Evolutionary conservation across 129 eudicot species (phyloP), one percentile per base, ranked within the genome.

Genomic region (Flaveria trinervia): DNA sequence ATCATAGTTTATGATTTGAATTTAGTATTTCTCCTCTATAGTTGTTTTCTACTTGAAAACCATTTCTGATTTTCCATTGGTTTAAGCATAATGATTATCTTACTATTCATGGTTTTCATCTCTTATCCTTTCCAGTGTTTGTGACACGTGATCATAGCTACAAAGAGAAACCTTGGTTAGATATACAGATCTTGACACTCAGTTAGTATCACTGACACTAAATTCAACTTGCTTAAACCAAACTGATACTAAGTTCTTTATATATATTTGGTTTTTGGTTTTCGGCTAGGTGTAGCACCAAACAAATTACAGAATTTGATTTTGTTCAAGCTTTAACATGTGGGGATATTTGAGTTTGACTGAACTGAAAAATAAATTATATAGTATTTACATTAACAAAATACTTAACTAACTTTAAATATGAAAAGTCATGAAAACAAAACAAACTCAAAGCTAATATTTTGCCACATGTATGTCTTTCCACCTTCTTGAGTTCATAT

Each of bases 361-460:
- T 18, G 1, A 61, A 61, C 43, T 26, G 36, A 25, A 14, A 14
- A 4, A 0, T 61, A 61, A 61, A 14, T 12, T 13, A 61, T 12
- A 13, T 61, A 25, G n/a, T 52, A 25, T 12, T 25, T 26, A 61
- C 13, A 57, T 57, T 18, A 61, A 13, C 14, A 26, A 26, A 36
- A 36, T 36, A 36, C 41, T 26, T 15, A 61, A 61, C 9, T 26
- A 61, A 5, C 67, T 64, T 64, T 7, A 33, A 14, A 64, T 5
- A 14, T 30, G 69, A 14, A 39, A 2, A 33, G 55, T 18, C 57
- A 74, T 74, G 57, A 45, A 74, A 43, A 74, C 23, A 50, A 60
- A 6, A 74, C 48, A 74, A 59, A 55, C 26, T 50, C 15, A 15
- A 76, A 22, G 62, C 55, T 67, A 36, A 43, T 25, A 20, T 68